Percentiles rank a stretch among this genome's conserved stretches.
phyloP scores from a whole-genome alignment of 2,329 filamentous ascomycete genomes.

The Reticulascus tulasneorum region DNA sequence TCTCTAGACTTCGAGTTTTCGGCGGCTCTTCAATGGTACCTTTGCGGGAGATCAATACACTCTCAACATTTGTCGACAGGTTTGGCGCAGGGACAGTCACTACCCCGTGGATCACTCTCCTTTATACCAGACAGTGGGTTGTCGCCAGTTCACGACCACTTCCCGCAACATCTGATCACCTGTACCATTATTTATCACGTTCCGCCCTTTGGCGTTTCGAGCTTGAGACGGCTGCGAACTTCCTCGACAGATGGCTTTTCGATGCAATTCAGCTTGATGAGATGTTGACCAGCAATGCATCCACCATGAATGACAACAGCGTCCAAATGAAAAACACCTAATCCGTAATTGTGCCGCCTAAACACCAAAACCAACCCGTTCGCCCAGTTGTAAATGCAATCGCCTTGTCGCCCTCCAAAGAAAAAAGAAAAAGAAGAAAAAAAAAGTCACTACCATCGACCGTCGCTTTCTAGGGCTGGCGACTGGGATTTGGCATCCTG shows the following conservation, averaged over 20 bases:
- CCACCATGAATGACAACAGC: slow-evolving; percentile 17
- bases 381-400: slow-evolving; percentile 11
- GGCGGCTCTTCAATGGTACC: slow-evolving; percentile 14
- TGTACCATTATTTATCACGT: slow-evolving; percentile 17
- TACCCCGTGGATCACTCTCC: slow-evolving; percentile 15
- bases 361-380: slow-evolving; percentile 10
- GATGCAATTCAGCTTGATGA: slow-evolving; percentile 16
- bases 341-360: slow-evolving; percentile 16
- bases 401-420: slow-evolving; percentile 7
- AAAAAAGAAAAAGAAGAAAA: too few relatives aligned
- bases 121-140: slow-evolving; percentile 12
- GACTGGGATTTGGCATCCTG: too few relatives aligned
- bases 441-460: too few relatives aligned
- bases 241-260: slow-evolving; percentile 13
- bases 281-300: slow-evolving; percentile 16
- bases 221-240: slow-evolving; percentile 15
- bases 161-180: slow-evolving; percentile 9
- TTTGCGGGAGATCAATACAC: slow-evolving; percentile 17
- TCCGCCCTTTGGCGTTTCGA: slow-evolving; percentile 13
- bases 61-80: slow-evolving; percentile 15
- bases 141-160: slow-evolving; percentile 8
- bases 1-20: slow-evolving; percentile 8
- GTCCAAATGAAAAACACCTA: slow-evolving; percentile 12
- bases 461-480: too few relatives aligned
- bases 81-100: slow-evolving; percentile 14